Conservation (phyloP, 2,329 filamentous ascomycete species). For the Sarocladium brachiariae region DNA sequence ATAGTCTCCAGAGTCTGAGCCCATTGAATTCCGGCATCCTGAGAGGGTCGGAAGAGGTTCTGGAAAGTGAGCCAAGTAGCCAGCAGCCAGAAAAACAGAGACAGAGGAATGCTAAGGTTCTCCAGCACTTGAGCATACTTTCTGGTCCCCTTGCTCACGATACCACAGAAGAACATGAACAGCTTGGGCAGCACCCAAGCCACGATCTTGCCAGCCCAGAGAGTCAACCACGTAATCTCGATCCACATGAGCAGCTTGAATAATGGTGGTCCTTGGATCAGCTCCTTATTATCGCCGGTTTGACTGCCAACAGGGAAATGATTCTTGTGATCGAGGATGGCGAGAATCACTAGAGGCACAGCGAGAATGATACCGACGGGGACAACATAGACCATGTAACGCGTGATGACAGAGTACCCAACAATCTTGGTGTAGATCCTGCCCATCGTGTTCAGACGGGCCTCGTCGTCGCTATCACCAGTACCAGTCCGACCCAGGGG, state of each 20-base stretch:
- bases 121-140: conserved; percentile 63
- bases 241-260: conserved; percentile 63
- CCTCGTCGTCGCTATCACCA: conserved; percentile 43
- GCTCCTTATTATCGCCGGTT: conserved; percentile 15
- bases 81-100: conserved; percentile 62
- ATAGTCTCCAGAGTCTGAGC: conserved; percentile 55
- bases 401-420: conserved; percentile 54
- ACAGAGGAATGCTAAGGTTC: conserved; percentile 59
- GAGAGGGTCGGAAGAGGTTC: conserved; percentile 36
- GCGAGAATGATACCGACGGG: conserved; percentile 57
- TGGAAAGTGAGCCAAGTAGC: conserved; percentile 57
- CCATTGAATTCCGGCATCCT: conserved; percentile 39
- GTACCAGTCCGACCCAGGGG: conserved; percentile 35
- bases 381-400: conserved; percentile 62
- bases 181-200: conserved; percentile 52
- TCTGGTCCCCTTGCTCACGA: conserved; percentile 61
- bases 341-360: conserved; percentile 52
- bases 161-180: conserved; percentile 64
- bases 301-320: conserved; percentile 30
- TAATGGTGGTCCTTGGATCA: conserved; percentile 38
- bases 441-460: conserved; percentile 58
- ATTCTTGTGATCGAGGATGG: conserved; percentile 33
- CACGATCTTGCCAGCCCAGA: conserved; percentile 61
- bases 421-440: conserved; percentile 59
- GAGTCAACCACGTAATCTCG: conserved; percentile 58